Base-by-base conservation (phyloP, 345 rosid genomes). In the Populus davidiana region DNA sequence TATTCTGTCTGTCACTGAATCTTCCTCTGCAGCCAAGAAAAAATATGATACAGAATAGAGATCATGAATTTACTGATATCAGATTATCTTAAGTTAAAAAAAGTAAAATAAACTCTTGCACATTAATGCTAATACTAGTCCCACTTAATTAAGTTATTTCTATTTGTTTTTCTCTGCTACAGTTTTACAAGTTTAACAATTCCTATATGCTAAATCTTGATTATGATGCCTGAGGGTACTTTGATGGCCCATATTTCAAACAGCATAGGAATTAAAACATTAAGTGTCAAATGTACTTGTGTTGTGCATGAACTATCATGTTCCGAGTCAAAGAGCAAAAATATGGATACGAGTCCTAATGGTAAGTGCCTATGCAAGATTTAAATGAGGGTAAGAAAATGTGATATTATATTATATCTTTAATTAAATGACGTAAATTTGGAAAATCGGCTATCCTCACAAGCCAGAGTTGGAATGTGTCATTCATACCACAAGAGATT, bases 401-500 rank as follows among this genome's bases (percentile, higher is more conserved):
- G 79, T 29, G 33, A 66, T 7, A 17, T 62, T 23, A 23, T 56
- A 56, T 56, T n/a, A n/a, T 59, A 59, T 59, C 14, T 10, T 59
- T n/a, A 12, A 59, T 52, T 70, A 27, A 25, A 70, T 44, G 4
- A 41, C 14, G n/a, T 49, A 10, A 65, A 7, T 33, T 65, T 7
- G 36, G 21, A 13, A 65, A 65, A 14, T 33, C 11, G 38, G 11
- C 29, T 59, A 59, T 33, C 69, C 36, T 33, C 36, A 64, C 12
- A 5, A 16, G 29, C 35, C 36, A 62, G 38, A 23, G 49, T 70
- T n/a, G 36, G 72, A 69, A 54, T 38, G 23, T 33, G 5, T 67
- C 43, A 5, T 20, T 41, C 44, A 56, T 92, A 96, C 98, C 99
- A 23, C 88, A 86, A 29, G 94, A 90, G 76, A 92, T 85, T 74